Percentiles rank a stretch among this genome's conserved stretches.
phyloP scores from a whole-genome alignment of 140 eudicot genomes.

The Stevia rebaudiana region DNA sequence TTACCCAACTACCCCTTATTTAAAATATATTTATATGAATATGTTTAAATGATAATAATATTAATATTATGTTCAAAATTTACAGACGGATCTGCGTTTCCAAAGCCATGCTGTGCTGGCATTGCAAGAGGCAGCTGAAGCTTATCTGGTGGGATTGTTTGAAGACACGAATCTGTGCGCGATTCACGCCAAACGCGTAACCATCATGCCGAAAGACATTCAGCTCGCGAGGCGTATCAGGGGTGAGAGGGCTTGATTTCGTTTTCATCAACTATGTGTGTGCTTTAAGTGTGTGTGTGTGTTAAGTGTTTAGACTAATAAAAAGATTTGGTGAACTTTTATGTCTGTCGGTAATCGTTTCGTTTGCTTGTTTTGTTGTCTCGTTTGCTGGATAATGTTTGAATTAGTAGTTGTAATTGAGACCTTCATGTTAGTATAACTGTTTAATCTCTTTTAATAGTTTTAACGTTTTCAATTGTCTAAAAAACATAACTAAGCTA shows the following conservation, averaged over 20 bases:
- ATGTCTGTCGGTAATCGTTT: background rate
- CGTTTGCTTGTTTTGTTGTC: background rate
- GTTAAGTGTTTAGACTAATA: background rate
- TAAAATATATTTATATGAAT: background rate
- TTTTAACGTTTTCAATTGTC: too few relatives aligned
- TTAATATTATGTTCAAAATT: background rate
- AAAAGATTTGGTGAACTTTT: background rate
- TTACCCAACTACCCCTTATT: background rate
- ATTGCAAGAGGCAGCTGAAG: constrained; percentile 14
- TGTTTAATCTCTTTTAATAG: too few relatives aligned
- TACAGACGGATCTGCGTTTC: constrained; percentile 15
- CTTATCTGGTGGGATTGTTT: constrained; percentile 14
- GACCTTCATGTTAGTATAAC: background rate
- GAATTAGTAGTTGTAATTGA: background rate
- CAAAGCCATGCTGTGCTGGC: constrained; percentile 17
- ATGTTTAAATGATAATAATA: background rate
- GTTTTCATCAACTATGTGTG: background rate
- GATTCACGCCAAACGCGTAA: constrained; percentile 6
- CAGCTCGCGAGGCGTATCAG: constrained; percentile 16
- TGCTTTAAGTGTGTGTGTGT: constrained; percentile 1
- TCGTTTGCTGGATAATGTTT: background rate
- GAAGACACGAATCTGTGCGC: constrained; percentile 16
- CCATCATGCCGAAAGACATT: constrained; percentile 16
- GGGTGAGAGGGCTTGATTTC: constrained; percentile 19
- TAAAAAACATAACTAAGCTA: too few relatives aligned